Evolutionary conservation across 2,329 filamentous ascomycete genomes (phyloP).

Genomic region (Xylaria sp.): DNA sequence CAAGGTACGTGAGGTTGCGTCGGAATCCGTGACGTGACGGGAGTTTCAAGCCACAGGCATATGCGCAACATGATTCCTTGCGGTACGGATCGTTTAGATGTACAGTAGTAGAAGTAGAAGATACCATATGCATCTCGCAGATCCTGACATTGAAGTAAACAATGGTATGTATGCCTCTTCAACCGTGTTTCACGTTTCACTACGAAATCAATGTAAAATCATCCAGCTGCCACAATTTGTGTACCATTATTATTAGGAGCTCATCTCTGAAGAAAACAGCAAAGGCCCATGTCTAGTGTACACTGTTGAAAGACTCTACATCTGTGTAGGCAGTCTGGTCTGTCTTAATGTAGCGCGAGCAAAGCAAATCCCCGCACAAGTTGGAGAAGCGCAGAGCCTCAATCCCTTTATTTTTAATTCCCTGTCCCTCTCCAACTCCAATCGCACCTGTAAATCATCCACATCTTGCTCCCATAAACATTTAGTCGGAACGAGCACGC

Average conservation of each 20-base stretch:
- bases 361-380: slow-evolving; percentile 14
- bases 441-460: background rate
- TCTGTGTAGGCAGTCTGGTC: background rate
- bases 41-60: too few species aligned
- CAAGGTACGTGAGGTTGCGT: too few species aligned
- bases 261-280: slow-evolving; percentile 8
- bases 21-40: too few species aligned
- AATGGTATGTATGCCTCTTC: background rate
- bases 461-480: background rate
- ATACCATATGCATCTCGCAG: too few species aligned
- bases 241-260: slow-evolving; percentile 13
- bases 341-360: background rate
- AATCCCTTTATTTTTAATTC: slow-evolving; percentile 1
- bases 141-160: too few species aligned
- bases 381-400: slow-evolving; percentile 21
- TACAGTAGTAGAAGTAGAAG: too few species aligned
- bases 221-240: background rate
- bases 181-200: background rate
- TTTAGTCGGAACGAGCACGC: slow-evolving; percentile 16
- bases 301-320: slow-evolving; percentile 2
- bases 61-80: too few species aligned
- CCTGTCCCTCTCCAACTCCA: slow-evolving; percentile 11
- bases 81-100: too few species aligned
- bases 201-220: background rate
- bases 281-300: slow-evolving; percentile 2